A percentile compares a stretch with the other conserved stretches of the same genome.
Conservation (phyloP, 208 protist species). For the Trypanosoma vivax region DNA sequence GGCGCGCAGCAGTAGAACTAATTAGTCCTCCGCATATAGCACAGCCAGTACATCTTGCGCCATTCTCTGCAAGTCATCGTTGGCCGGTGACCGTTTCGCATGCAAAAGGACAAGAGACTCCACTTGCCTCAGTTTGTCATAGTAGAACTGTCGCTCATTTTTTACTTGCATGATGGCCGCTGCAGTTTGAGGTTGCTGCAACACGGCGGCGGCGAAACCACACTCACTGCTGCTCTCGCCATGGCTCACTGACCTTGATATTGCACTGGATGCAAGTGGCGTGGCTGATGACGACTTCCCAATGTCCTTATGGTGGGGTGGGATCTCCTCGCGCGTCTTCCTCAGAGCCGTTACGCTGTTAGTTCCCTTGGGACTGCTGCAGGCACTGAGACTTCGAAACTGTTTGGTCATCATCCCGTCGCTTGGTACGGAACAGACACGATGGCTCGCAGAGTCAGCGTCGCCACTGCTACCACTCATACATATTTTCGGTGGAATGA, state of each 20-base stretch:
- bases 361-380: too few relatives aligned
- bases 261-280: not conserved
- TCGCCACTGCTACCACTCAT: not conserved
- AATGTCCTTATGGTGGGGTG: too few relatives aligned
- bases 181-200: too few relatives aligned
- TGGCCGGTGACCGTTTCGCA: conserved; percentile 14
- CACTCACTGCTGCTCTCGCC: conserved; percentile 5
- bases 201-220: conserved; percentile 11
- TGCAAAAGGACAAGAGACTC: conserved; percentile 41
- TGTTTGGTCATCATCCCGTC: too few relatives aligned
- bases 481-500: not conserved
- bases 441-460: not conserved
- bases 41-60: conserved; percentile 36
- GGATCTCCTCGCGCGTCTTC: too few relatives aligned
- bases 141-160: conserved; percentile 68
- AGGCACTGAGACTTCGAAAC: too few relatives aligned
- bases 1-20: not conserved
- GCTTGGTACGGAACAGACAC: not conserved
- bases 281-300: conserved; percentile 1
- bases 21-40: conserved; percentile 37
- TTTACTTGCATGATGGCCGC: conserved; percentile 15
- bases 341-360: too few relatives aligned
- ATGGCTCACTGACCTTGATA: not conserved
- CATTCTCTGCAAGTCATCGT: conserved; percentile 24
- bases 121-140: conserved; percentile 74